Evolutionary conservation across 164 flowering plant species (phyloP).

Genomic region (Protea cynaroides): DNA sequence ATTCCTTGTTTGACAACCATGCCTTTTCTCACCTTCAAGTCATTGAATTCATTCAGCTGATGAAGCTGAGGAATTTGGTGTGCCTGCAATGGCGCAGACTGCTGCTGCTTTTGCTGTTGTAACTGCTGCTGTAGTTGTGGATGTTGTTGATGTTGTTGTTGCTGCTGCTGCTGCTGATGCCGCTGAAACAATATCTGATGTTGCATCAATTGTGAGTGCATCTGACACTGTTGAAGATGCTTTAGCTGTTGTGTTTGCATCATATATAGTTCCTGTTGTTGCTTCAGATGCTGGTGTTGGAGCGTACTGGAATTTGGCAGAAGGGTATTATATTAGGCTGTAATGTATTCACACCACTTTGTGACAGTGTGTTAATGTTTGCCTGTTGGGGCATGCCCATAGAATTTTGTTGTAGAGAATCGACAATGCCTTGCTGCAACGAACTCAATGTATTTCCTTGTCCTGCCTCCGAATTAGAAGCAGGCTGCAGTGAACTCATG

Average conservation of each 20-base stretch:
- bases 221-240: constrained; percentile 50
- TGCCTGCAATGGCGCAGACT: constrained; percentile 36
- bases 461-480: constrained; percentile 59
- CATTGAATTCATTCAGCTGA: constrained; percentile 57
- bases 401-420: constrained; percentile 55
- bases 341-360: constrained; percentile 39
- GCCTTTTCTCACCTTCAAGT: constrained; percentile 56
- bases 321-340: constrained; percentile 48
- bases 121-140: constrained; percentile 32
- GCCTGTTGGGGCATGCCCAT: constrained; percentile 49
- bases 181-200: constrained; percentile 36
- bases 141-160: constrained; percentile 24
- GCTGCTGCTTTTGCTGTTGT: constrained; percentile 35
- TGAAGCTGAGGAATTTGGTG: constrained; percentile 58
- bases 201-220: constrained; percentile 39
- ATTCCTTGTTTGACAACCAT: constrained; percentile 50
- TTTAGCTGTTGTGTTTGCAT: constrained; percentile 45
- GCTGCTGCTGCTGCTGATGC: constrained; percentile 37
- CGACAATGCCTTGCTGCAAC: constrained; percentile 45
- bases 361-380: constrained; percentile 41
- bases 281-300: constrained; percentile 55
- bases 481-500: constrained; percentile 45
- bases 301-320: constrained; percentile 47
- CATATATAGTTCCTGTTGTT: constrained; percentile 48
- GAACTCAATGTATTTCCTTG: constrained; percentile 51